Evolutionary conservation across 1,139 yeast species (phyloP), one percentile per base, ranked within the genome.

Genomic region (Saccharomycopsis crataegensis): DNA sequence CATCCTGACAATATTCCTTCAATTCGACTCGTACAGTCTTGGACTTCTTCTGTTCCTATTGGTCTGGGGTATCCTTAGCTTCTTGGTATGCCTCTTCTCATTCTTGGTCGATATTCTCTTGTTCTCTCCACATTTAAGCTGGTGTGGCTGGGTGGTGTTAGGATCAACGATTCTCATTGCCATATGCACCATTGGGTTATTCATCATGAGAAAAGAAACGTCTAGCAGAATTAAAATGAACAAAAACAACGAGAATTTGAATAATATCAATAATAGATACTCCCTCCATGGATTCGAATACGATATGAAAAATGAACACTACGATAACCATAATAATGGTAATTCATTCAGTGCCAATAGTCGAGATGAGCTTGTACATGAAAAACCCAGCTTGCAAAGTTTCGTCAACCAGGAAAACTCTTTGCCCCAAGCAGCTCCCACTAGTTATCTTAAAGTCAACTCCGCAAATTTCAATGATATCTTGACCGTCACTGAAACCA

Each of bases 81-180:
- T 45, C 43, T 28, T 49, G 22, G 16, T 43, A 17, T 43, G 43
- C 9, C 17, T 28, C 8, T 31, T 49, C n/a, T 28, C 47, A 1
- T 49, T 49, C 11, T 31, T 49, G 32, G 38, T 43, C 5, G 52
- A 49, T 31, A 44, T 49, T 17, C 36, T 49, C 6, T 28, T 49
- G 28, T 49, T 49, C 17, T 9, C 38, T 16, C 52, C 52, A 5
- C 52, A 49, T 44, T 31, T 49, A 11, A 36, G 17, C 8, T 49
- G 47, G 41, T 22, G 33, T 28, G 52, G 47, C n/a, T 49, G 52
- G 52, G n/a, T 43, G 37, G 42, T 42, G 7, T 22, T 46, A 8
- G 40, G 11, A 11, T 12, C 49, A 17, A 33, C 49, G 6, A 32
- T 46, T n/a, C 17, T 46, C 12, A 6, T 31, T 6, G 45, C 17